Base-by-base conservation (phyloP, 2,329 filamentous ascomycete genomes). In the Claviceps humidiphila region DNA sequence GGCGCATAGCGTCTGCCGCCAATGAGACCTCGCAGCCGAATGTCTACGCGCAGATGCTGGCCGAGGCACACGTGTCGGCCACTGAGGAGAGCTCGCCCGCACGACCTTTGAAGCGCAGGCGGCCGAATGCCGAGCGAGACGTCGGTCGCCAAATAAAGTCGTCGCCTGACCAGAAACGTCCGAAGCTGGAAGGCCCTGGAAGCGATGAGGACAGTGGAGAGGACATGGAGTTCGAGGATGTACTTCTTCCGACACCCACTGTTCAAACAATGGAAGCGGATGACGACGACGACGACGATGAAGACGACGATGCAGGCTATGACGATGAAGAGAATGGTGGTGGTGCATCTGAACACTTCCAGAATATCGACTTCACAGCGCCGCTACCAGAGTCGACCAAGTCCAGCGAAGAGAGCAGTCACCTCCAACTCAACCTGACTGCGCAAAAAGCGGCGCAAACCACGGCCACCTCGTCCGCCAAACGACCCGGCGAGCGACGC, bases 351-450 rank as follows among this genome's bases (percentile, higher is more conserved):
- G 56, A 73, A 5, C 57, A 68, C 5, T 74, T 80, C 52, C 74
- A 79, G 51, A 71, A 78, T 46, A 65, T 79, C 16, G 67, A 74
- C 41, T 69, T 78, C 47, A 63, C 64, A 3, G 56, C 60, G 2
- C 51, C 59, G n/a, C 54, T 64, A 5, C 53, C 58, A 48, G 54
- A 64, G 47, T 47, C 57, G 7, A 58, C 52, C 7, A 47, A 60
- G 0, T 51, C 56, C 2, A 47, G 59, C 2, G 60, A 66, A 26
- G 56, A 61, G 22, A 58, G 66, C 4, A 62, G 65, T 43, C 68
- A 69, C 9, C 60, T 81, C 3, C 74, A 74, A 53, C 71, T 82
- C 46, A 76, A 81, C 56, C 65, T 81, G 1, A 74, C 75, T 2
- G 70, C 70, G 2, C 73, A 76, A 34, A 63, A 69, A 57, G 59